phyloP scores from a whole-genome alignment of 208 protist species.

The Herpetomonas samuelpessoai region DNA sequence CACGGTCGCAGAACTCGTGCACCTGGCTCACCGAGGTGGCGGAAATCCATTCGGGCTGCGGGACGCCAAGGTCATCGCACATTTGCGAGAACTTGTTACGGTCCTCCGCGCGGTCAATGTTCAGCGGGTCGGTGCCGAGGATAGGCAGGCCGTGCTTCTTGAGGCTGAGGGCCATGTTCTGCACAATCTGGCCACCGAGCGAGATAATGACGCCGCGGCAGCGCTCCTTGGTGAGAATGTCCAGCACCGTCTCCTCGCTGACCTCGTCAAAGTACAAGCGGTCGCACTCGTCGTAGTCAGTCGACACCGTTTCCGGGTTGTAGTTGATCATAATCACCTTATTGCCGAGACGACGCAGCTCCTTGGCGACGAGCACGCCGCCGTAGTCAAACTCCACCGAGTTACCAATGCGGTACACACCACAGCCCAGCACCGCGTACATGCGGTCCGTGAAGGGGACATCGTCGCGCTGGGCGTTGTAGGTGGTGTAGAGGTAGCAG shows the following conservation, averaged over 20 bases:
- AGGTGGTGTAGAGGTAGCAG: constrained; percentile 96
- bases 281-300: constrained; percentile 97
- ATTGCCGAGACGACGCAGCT: constrained; percentile 92
- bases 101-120: constrained; percentile 98
- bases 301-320: constrained; percentile 99
- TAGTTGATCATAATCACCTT: constrained; percentile 98
- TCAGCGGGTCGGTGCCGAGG: constrained; percentile 94
- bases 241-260: constrained; percentile 95
- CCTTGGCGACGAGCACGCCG: constrained; percentile 93
- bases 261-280: constrained; percentile 99
- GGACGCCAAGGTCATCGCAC: constrained; percentile 93
- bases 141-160: constrained; percentile 89
- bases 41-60: constrained; percentile 97
- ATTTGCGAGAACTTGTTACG: constrained; percentile 94
- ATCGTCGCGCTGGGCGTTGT: constrained; percentile 92
- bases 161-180: constrained; percentile 97
- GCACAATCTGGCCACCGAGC: constrained; percentile 98
- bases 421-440: constrained; percentile 96
- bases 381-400: constrained; percentile 98
- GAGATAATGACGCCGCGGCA: constrained; percentile 93
- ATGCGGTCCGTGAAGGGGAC: constrained; percentile 76
- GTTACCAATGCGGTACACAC: constrained; percentile 98
- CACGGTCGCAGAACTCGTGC: constrained; percentile 84
- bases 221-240: constrained; percentile 96
- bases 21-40: constrained; percentile 89